These are phyloP conservation scores for Lactarius quietus DNA, from an alignment of 768 basidiomycete species.

Conservation along the genomic window DNA sequence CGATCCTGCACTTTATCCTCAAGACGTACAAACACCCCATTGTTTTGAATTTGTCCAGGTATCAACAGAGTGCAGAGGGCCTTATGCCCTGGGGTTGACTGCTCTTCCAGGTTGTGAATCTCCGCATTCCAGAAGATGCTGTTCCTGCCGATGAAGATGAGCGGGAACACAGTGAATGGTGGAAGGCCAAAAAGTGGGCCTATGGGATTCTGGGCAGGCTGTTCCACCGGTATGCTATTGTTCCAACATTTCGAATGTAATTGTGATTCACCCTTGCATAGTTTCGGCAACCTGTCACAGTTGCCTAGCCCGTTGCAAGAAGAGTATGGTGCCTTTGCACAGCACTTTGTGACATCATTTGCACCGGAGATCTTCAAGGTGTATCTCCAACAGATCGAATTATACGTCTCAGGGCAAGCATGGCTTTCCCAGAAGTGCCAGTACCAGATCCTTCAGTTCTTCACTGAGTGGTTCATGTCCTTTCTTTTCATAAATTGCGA, in stretches of 20 bases:
- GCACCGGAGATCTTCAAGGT: constrained; percentile 85
- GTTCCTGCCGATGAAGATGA: constrained; percentile 73
- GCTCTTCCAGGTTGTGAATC: constrained; percentile 76
- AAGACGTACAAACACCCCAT: constrained; percentile 86
- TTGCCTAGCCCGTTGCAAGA: constrained; percentile 68
- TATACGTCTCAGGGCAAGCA: constrained; percentile 66
- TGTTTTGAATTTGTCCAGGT: constrained; percentile 62
- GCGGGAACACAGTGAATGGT: constrained; percentile 79
- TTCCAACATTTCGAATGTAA: not conserved
- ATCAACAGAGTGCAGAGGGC: constrained; percentile 72
- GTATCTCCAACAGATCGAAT: constrained; percentile 67
- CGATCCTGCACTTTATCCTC: constrained; percentile 80
- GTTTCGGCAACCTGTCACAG: constrained; percentile 86
- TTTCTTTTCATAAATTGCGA: not conserved
- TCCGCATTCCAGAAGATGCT: constrained; percentile 59
- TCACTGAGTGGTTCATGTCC: constrained; percentile 73
- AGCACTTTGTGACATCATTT: constrained; percentile 72
- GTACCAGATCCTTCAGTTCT: constrained; percentile 80
- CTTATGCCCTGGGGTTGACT: constrained; percentile 87
- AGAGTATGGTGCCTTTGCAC: constrained; percentile 67
- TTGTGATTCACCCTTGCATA: constrained; percentile 27
- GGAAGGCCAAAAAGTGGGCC: constrained; percentile 93
- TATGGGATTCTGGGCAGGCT: constrained; percentile 74
- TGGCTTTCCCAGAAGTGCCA: constrained; percentile 85
- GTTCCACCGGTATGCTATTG: constrained; percentile 57